Evolutionary conservation across 73 alveolate species (phyloP), one percentile per base, ranked within the genome.

Genomic region (Chromera velia): DNA sequence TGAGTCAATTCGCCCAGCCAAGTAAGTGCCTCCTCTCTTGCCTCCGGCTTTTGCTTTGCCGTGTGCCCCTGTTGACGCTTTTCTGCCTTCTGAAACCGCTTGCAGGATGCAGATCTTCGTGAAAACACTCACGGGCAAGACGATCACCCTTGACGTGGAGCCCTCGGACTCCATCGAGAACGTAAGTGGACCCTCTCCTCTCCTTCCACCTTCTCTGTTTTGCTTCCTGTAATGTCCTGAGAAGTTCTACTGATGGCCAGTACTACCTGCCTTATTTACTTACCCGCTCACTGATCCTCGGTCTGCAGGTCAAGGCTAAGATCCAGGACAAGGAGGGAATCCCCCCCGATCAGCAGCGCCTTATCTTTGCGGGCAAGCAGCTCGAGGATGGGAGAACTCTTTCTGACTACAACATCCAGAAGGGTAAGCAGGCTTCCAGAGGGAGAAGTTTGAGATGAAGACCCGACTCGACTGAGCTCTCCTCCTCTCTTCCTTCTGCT

Each of bases 401-500:
- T 62, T 82, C 93, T 55, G 96, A 90, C 85, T 90, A 90, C 93
- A 90, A 90, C 84, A 90, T 90, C 82, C 93, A 90, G 83, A 90
- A 75, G 81, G 86, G n/a, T n/a, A n/a, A n/a, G n/a, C n/a, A n/a
- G n/a, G n/a, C n/a, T n/a, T n/a, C n/a, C n/a, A n/a, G n/a, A n/a
- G n/a, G n/a, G n/a, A n/a, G n/a, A n/a, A n/a, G n/a, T n/a, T n/a
- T n/a, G n/a, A n/a, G n/a, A n/a, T n/a, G n/a, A n/a, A n/a, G n/a
- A n/a, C n/a, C n/a, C n/a, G n/a, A n/a, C n/a, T n/a, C n/a, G n/a
- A n/a, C n/a, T n/a, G n/a, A n/a, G n/a, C n/a, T n/a, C n/a, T n/a
- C n/a, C n/a, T n/a, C n/a, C n/a, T n/a, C n/a, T n/a, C n/a, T n/a
- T n/a, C n/a, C n/a, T n/a, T n/a, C n/a, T n/a, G n/a, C n/a, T n/a